Conservation (phyloP, 176 grass and related monocot species). For the Juncus effusus region DNA sequence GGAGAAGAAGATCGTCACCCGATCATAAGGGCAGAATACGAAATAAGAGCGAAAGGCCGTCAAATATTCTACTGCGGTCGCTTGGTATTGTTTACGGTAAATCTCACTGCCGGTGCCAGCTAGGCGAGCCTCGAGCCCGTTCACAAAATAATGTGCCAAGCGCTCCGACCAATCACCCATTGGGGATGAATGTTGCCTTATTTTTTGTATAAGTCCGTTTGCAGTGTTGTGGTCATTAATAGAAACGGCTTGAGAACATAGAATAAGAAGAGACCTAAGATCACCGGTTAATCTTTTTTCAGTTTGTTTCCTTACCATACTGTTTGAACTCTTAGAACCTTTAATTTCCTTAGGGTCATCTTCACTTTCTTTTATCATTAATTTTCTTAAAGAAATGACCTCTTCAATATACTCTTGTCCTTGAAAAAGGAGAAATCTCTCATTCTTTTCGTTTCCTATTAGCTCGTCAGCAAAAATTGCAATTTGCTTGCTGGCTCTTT, state of each 20-base stretch:
- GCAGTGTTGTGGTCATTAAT: slow-evolving; percentile 27
- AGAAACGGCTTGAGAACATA: slow-evolving; percentile 38
- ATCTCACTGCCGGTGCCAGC: slow-evolving; percentile 38
- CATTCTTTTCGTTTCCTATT: slow-evolving; percentile 32
- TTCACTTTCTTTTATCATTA: slow-evolving; percentile 28
- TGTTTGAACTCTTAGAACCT: background rate
- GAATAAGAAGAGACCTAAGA: slow-evolving; percentile 38
- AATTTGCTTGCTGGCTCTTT: slow-evolving; percentile 31
- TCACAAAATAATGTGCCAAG: slow-evolving; percentile 38
- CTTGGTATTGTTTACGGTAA: slow-evolving; percentile 6
- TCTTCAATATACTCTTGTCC: slow-evolving; percentile 15
- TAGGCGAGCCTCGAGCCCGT: slow-evolving; percentile 47
- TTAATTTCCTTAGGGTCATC: background rate
- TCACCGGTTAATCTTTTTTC: slow-evolving; percentile 12
- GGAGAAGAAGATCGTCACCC: slow-evolving; percentile 35
- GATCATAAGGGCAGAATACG: slow-evolving; percentile 34
- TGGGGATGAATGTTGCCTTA: slow-evolving; percentile 35
- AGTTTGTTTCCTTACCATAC: slow-evolving; percentile 21
- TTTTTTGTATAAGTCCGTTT: slow-evolving; percentile 34
- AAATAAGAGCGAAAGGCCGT: slow-evolving; percentile 34
- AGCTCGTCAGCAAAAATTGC: slow-evolving; percentile 28
- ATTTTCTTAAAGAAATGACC: slow-evolving; percentile 21
- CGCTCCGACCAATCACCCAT: slow-evolving; percentile 41
- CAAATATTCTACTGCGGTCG: slow-evolving; percentile 1
- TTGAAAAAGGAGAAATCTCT: slow-evolving; percentile 33